phyloP scores from a whole-genome alignment of 2,329 filamentous ascomycete species.

The Fusarium goolgardi region DNA sequence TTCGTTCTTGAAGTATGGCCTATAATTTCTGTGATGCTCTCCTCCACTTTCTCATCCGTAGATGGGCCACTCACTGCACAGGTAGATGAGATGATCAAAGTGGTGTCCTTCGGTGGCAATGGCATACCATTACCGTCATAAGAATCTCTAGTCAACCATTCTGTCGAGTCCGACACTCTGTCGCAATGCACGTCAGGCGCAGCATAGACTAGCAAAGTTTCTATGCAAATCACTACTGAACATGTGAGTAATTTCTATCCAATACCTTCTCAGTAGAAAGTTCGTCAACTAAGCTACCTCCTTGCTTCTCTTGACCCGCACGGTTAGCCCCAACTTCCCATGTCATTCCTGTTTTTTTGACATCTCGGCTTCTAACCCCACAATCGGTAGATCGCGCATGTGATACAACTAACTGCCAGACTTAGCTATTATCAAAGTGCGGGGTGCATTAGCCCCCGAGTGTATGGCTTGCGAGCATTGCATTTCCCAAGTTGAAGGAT shows the following conservation, averaged over 20 bases:
- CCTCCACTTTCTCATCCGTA: no score
- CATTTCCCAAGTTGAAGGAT: constrained; percentile 10
- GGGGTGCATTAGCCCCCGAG: constrained; percentile 33
- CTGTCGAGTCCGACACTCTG: not conserved
- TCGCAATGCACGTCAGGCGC: not conserved
- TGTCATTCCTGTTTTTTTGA: not conserved
- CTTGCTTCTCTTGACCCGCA: no score
- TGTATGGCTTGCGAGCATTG: constrained; percentile 26
- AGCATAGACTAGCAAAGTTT: not conserved
- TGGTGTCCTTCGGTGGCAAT: no score
- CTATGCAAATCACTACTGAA: not conserved
- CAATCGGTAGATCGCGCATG: constrained; percentile 9
- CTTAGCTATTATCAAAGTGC: constrained; percentile 9
- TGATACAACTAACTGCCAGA: not conserved
- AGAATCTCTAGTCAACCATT: not conserved
- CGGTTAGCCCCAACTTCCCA: not conserved
- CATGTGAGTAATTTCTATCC: not conserved
- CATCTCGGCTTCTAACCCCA: constrained; percentile 1
- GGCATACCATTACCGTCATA: no score
- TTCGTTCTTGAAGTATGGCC: no score
- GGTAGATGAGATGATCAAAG: no score
- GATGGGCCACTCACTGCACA: no score
- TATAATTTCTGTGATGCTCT: no score
- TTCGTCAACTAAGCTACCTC: not conserved
- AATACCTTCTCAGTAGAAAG: not conserved